These are phyloP conservation scores for Reticulascus tulasneorum DNA, from an alignment of 2,329 filamentous ascomycete species.

Conservation along the genomic window DNA sequence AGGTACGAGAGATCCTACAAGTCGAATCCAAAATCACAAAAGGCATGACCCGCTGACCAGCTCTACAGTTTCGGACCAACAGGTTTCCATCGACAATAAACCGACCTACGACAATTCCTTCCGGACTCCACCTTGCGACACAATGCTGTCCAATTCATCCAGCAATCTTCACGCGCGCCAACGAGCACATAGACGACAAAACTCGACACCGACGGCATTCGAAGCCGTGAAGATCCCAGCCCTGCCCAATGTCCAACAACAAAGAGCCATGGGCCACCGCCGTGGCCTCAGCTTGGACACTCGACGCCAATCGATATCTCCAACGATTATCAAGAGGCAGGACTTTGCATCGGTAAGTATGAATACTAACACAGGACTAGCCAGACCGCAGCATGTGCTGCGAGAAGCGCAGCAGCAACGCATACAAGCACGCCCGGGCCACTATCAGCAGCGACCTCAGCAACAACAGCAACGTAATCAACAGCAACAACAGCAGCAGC, in stretches of 20 bases:
- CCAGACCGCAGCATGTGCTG: slow-evolving; percentile 70
- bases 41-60: slow-evolving; percentile 21
- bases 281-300: slow-evolving; percentile 83
- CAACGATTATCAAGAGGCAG: slow-evolving; percentile 33
- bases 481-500: slow-evolving; percentile 23
- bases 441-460: slow-evolving; percentile 25
- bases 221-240: slow-evolving; percentile 67
- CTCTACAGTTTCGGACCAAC: slow-evolving; percentile 38
- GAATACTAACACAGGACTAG: slow-evolving; percentile 52
- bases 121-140: slow-evolving; percentile 68
- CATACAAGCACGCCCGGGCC: slow-evolving; percentile 71
- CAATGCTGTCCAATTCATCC: slow-evolving; percentile 76
- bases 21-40: neutral
- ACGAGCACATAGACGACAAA: slow-evolving; percentile 79
- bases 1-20: slow-evolving; percentile 48
- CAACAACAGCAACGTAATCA: slow-evolving; percentile 35
- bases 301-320: slow-evolving; percentile 52
- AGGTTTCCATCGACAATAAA: slow-evolving; percentile 47
- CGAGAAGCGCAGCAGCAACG: slow-evolving; percentile 88
- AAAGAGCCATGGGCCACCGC: slow-evolving; percentile 57
- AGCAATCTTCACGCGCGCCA: slow-evolving; percentile 70
- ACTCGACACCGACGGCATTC: slow-evolving; percentile 76
- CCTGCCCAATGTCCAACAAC: slow-evolving; percentile 53
- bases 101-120: slow-evolving; percentile 50
- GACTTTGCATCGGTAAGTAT: slow-evolving; percentile 51